Conservation (phyloP, 2,329 filamentous ascomycete genomes). For the Colletotrichum navitas region DNA sequence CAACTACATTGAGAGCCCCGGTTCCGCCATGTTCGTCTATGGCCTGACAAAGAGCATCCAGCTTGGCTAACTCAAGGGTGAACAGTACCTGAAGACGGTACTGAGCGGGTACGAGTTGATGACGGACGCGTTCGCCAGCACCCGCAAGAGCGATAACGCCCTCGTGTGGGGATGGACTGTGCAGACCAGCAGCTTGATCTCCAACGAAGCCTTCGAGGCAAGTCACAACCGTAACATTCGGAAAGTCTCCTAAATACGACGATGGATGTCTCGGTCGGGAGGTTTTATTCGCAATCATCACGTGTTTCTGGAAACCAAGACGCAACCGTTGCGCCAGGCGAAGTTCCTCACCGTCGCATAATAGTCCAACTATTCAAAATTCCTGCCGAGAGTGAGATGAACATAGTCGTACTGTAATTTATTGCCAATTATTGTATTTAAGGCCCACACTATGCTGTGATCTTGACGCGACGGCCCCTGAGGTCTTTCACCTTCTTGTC, state of each 20-base stretch:
- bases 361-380: not conserved
- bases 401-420: not conserved
- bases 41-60: too few relatives aligned
- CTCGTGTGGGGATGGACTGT: constrained; percentile 53
- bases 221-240: constrained; percentile 39
- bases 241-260: not conserved
- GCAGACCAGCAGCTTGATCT: constrained; percentile 52
- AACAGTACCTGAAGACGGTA: constrained; percentile 53
- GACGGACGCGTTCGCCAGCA: constrained; percentile 59
- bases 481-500: not conserved
- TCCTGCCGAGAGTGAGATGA: not conserved
- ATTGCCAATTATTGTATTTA: not conserved
- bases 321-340: not conserved
- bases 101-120: constrained; percentile 60
- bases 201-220: constrained; percentile 56
- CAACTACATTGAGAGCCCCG: too few relatives aligned
- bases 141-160: constrained; percentile 58
- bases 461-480: not conserved
- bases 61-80: constrained; percentile 39
- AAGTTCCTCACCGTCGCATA: not conserved
- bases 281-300: not conserved
- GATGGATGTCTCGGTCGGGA: too few relatives aligned
- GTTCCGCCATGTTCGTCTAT: too few relatives aligned
- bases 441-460: not conserved
- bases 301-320: not conserved